Evolutionary conservation across 257 asterid species (phyloP), one percentile per base, ranked within the genome.

Genomic region (Nicotiana obtusifolia): DNA sequence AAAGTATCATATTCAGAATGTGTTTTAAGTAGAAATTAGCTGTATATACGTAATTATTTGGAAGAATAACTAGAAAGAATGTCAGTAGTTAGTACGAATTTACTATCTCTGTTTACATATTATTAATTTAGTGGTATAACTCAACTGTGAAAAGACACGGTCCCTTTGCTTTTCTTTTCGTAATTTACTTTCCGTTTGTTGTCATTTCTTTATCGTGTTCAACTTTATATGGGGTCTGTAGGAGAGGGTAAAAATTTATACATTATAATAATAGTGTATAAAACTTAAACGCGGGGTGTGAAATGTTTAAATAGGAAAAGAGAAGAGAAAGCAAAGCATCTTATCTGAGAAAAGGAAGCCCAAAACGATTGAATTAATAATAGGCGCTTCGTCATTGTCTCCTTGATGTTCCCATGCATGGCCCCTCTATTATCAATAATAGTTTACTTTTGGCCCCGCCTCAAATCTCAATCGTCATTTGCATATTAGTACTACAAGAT

Each of bases 381-480:
- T n/a, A n/a, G n/a, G 14, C 44, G 47, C 67, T 7, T 81, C 16
- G 89, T 53, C 81, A 35, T 85, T 82, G 89, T 87, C 90, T 61
- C 85, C 84, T 52, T 80, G 66, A 73, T 85, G 75, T 81, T 61
- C 44, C 59, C 66, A 71, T 35, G 28, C 68, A 71, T 47, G 57
- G 37, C 4, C 31, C 16, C 65, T 60, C 65, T 20, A 60, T 20
- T 60, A 11, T 24, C 68, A 62, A 10, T 4, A 62, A 60, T 20
- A 41, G 3, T 41, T 20, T 60, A n/a, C 14, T 20, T 37, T 60
- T 9, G 30, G 0, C 28, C 5, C 65, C 5, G 1, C 30, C 30
- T 20, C n/a, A n/a, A n/a, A n/a, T n/a, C n/a, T n/a, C 65, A n/a
- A 20, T 59, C 5, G 20, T 59, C 28, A 59, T 17, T 56, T 19